phyloP scores from a whole-genome alignment of 352 stramenopile species.

The Pythium scleroteichum region DNA sequence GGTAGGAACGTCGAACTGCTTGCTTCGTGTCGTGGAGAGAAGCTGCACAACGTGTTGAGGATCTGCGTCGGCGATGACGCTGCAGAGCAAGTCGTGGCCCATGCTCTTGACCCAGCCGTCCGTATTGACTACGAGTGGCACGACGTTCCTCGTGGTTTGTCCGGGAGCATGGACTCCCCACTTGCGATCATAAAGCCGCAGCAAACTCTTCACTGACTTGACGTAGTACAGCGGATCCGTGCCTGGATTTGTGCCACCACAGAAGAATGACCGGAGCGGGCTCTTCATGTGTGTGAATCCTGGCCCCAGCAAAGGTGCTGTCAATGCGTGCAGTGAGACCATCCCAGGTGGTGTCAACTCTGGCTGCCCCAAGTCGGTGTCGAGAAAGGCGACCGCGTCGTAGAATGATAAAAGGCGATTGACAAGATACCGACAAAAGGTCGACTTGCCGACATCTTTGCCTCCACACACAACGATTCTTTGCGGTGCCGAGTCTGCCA shows the following conservation, averaged over 20 bases:
- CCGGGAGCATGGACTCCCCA: conserved; percentile 32
- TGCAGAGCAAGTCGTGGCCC: conserved; percentile 93
- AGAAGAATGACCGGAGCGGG: conserved; percentile 75
- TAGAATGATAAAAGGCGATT: conserved; percentile 88
- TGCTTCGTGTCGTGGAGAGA: conserved; percentile 86
- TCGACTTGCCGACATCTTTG: conserved; percentile 96
- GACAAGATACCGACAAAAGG: conserved; percentile 92
- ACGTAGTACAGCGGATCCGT: conserved; percentile 80
- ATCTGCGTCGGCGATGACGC: conserved; percentile 80
- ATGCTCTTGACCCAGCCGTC: conserved; percentile 98
- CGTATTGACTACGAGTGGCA: conserved; percentile 96
- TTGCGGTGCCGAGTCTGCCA: conserved; percentile 27
- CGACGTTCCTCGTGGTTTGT: conserved; percentile 13
- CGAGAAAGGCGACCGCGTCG: conserved; percentile 89
- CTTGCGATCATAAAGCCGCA: conserved; percentile 63
- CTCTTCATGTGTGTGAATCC: conserved; percentile 91
- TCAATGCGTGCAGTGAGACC: conserved; percentile 90
- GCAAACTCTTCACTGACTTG: conserved; percentile 64
- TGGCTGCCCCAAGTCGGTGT: conserved; percentile 95
- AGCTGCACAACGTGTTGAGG: conserved; percentile 95
- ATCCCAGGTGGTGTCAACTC: conserved; percentile 93
- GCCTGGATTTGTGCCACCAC: conserved; percentile 69
- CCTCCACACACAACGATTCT: conserved; percentile 92
- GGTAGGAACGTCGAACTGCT: conserved; percentile 78
- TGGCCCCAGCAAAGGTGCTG: conserved; percentile 87